Evolutionary conservation across 2,329 filamentous ascomycete genomes (phyloP), one percentile per base, ranked within the genome.

Genomic region (Calonectria honghensis): DNA sequence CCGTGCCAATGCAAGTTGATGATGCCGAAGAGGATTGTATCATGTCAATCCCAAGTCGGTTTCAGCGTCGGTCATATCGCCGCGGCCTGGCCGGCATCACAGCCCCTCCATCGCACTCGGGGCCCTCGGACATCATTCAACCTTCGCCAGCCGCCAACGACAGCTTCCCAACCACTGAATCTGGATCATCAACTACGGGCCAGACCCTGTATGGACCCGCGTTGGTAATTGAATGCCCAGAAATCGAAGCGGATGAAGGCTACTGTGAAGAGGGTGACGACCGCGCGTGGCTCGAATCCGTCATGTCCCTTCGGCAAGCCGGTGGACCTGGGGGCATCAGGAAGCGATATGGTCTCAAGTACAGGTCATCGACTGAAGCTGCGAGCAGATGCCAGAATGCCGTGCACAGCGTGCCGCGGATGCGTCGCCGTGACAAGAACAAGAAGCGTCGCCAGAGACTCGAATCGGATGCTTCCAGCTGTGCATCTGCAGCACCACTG

Each of bases 161-260:
- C 51, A 67, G 54, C 5, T 27, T 32, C 31, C 57, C 67, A 16
- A 59, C 29, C 39, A 27, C 68, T 45, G 72, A 77, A 54, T 57
- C 52, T 18, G 61, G 29, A 5, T 24, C 24, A 24, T 48, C 59
- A 39, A 37, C 29, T 27, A 48, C 70, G 13, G 39, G 32, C 37
- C 67, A 41, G 7, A 67, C 77, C n/a, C 31, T 59, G 2, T 70
- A 59, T 50, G 68, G 71, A 11, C 70, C 73, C 18, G 63, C 70
- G 32, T 41, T 67, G 24, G 51, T 68, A 13, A 64, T 63, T 11
- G 48, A 57, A 13, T 54, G 37, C 29, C 32, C n/a, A 20, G 72
- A 71, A 41, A 67, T 82, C 4, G 79, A 83, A 50, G 82, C 79
- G 6, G 82, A 83, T 27, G 82, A 83, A 61, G 81, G 80, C 45